Percentiles rank a stretch among this genome's conserved stretches.
Conservation (phyloP, 1,284 basidiomycete genomes). For the Cerrena zonata region DNA sequence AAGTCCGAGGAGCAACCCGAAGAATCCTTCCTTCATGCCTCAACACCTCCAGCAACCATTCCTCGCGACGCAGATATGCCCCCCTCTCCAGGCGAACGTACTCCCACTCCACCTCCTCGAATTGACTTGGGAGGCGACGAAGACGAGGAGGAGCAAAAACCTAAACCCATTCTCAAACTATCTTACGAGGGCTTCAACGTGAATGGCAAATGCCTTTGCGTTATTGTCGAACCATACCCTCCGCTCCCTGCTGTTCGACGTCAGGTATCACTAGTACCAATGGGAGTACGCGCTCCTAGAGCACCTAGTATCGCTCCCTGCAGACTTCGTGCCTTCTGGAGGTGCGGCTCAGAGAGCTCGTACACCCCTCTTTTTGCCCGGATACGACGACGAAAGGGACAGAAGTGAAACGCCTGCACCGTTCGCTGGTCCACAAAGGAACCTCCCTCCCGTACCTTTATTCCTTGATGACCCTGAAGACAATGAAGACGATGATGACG, state of each 20-base stretch:
- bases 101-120: not conserved
- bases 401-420: constrained; percentile 36
- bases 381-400: constrained; percentile 40
- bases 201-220: constrained; percentile 63
- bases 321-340: constrained; percentile 25
- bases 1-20: constrained; percentile 12
- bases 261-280: constrained; percentile 30
- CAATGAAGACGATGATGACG: constrained; percentile 29
- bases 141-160: constrained; percentile 62
- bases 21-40: not conserved
- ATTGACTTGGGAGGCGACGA: constrained; percentile 25
- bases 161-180: constrained; percentile 61
- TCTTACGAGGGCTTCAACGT: constrained; percentile 64
- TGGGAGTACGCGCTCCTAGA: constrained; percentile 21
- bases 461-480: constrained; percentile 34
- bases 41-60: not conserved
- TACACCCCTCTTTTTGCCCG: constrained; percentile 68
- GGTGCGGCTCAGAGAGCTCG: constrained; percentile 27
- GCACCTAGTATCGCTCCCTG: constrained; percentile 32
- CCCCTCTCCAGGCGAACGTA: not conserved
- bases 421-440: constrained; percentile 18
- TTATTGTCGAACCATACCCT: constrained; percentile 75
- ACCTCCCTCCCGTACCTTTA: constrained; percentile 38
- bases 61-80: not conserved
- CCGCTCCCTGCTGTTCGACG: constrained; percentile 37